Conservation (phyloP, 2,329 filamentous ascomycete genomes). For the Neonectria punicea region DNA sequence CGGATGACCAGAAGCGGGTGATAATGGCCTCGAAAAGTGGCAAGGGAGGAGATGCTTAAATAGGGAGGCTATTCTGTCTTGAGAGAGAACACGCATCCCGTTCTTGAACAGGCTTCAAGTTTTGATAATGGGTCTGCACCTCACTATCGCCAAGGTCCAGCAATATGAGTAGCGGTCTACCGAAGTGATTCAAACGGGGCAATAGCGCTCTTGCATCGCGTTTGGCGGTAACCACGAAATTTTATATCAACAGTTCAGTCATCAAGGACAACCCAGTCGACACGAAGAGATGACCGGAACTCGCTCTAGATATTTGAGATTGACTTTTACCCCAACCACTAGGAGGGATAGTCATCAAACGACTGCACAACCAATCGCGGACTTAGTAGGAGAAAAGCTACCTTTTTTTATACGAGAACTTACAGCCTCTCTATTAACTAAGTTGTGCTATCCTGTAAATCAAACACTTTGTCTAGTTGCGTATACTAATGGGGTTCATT, state of each 20-base stretch:
- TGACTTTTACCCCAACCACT: not conserved
- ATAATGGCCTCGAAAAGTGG: conserved; percentile 25
- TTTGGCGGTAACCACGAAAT: not conserved
- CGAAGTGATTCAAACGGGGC: not conserved
- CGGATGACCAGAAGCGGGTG: conserved; percentile 49
- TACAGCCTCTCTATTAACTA: not conserved
- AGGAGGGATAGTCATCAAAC: not conserved
- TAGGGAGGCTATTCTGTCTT: not conserved
- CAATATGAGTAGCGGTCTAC: not conserved
- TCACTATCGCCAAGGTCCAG: not conserved
- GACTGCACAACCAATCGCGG: not conserved
- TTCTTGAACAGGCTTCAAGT: too few relatives aligned
- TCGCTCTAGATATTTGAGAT: not conserved
- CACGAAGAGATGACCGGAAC: not conserved
- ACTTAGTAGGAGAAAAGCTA: not conserved
- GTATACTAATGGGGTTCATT: not conserved
- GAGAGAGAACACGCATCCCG: not conserved
- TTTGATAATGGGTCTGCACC: not conserved
- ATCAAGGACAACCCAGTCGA: not conserved
- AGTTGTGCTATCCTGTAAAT: not conserved
- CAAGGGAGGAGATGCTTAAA: conserved; percentile 30
- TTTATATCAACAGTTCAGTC: not conserved
- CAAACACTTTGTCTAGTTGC: not conserved
- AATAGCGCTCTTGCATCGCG: not conserved
- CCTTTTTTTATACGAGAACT: not conserved